Percentiles rank a stretch among this genome's conserved stretches.
Evolutionary conservation across 352 stramenopile genomes (phyloP).

Genomic region (Phytophthora podocarpi): DNA sequence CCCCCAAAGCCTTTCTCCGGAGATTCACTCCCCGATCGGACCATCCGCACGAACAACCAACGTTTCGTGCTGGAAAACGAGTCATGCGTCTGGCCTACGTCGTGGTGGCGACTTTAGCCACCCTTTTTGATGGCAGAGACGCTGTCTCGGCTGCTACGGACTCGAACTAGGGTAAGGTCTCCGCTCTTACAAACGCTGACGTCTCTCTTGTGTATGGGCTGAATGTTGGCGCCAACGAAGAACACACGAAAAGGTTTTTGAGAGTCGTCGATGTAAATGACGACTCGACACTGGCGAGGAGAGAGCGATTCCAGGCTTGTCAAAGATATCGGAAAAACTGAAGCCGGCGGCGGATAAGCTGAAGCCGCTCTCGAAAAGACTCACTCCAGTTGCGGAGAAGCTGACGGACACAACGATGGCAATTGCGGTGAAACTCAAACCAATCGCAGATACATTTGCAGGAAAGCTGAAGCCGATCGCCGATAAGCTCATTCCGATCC

Average conservation of each 20-base stretch:
- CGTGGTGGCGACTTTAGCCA: slow-evolving; percentile 5
- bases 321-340: slow-evolving; percentile 18
- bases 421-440: slow-evolving; percentile 18
- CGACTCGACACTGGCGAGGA: slow-evolving; percentile 6
- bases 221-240: background rate
- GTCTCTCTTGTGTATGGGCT: too few relatives aligned
- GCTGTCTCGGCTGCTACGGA: background rate
- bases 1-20: background rate
- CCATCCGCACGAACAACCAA: background rate
- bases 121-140: slow-evolving; percentile 3
- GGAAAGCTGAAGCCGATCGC: slow-evolving; percentile 29
- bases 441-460: slow-evolving; percentile 10
- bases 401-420: slow-evolving; percentile 19
- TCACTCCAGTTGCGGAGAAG: slow-evolving; percentile 10
- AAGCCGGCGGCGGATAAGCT: slow-evolving; percentile 10
- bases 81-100: slow-evolving; percentile 21
- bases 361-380: slow-evolving; percentile 6
- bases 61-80: background rate
- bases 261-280: background rate
- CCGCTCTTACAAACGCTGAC: too few relatives aligned
- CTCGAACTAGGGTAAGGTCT: background rate
- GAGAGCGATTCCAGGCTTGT: slow-evolving; percentile 4
- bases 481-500: slow-evolving; percentile 20
- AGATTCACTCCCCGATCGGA: slow-evolving; percentile 11
- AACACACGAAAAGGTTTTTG: background rate